Base-by-base conservation (phyloP, 2,329 filamentous ascomycete genomes). In the Clonostachys rhizophaga region DNA sequence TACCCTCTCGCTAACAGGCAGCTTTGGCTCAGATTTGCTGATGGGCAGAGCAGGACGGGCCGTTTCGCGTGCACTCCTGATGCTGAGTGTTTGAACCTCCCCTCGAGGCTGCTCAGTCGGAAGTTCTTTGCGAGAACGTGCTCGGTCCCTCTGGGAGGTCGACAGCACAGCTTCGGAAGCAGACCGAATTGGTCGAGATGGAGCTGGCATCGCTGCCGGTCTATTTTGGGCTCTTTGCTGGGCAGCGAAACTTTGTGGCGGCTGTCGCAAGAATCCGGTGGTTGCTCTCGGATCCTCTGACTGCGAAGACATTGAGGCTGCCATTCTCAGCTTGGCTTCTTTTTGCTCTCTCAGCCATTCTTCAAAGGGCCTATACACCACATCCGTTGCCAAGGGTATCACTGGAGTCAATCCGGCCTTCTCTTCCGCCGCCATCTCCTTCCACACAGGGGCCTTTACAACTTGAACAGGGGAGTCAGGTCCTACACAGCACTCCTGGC, bases 341-440 rank as follows among this genome's bases (percentile, higher is more conserved):
- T 69, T 64, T 52, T 80, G 75, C 57, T 85, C 82, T 56, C 66
- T 73, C 49, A 78, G 63, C 63, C 79, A 77, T 50, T 83, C 79
- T 45, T 83, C 78, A 51, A 82, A 86, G 1, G 82, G 82, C 18
- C 80, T 70, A 58, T 86, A 86, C 12, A 86, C 81, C 44, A 84
- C 69, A 40, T 78, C 75, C 48, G 82, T 76, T 3, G 76, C 74
- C 18, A 86, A 67, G 3, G 83, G 83, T 48, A 86, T 84, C 52
- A 73, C 69, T 0, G 82, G 83, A 0, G 82, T 86, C 46, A 86
- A 65, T 2, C 81, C 81, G 39, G 79, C 77, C 61, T 85, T 81
- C 59, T 86, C 83, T 62, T 86, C 83, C n/a, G 81, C 74, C 1
- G 81, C 80, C 63, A 85, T 81, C 58, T 86, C 83, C 56, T 80